Conservation (phyloP, 352 stramenopile genomes). For the Vaucheria bursata region DNA sequence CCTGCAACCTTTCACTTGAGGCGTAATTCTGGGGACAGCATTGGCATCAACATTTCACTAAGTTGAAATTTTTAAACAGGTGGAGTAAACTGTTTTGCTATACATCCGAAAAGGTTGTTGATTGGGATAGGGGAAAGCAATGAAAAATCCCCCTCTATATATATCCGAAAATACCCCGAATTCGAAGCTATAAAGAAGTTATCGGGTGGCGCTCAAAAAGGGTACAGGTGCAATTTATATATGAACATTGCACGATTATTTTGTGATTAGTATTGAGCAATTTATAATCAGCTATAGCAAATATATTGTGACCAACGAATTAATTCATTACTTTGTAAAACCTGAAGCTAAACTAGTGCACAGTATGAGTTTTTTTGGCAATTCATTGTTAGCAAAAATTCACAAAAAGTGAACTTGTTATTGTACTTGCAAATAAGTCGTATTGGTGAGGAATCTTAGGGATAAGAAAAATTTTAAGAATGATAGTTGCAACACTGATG, state of each 20-base stretch:
- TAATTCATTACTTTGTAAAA: no score
- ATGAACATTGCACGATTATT: neutral
- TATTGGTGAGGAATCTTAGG: no score
- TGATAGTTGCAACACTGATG: no score
- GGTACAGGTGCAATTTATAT: conserved; percentile 52
- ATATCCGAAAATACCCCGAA: conserved; percentile 71
- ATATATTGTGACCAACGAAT: neutral
- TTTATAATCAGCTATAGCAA: neutral
- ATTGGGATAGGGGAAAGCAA: conserved; percentile 65
- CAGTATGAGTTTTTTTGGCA: neutral
- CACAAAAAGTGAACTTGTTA: neutral
- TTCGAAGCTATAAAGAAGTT: conserved; percentile 59
- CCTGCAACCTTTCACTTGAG: no score
- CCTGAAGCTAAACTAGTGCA: neutral
- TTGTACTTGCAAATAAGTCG: no score
- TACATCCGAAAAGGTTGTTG: conserved; percentile 47
- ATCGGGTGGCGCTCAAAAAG: conserved; percentile 65
- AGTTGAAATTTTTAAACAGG: conserved; percentile 8
- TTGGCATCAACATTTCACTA: no score
- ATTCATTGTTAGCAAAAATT: neutral
- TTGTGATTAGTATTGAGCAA: neutral
- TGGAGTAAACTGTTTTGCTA: conserved; percentile 46
- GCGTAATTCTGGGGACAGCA: no score
- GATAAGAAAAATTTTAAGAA: no score
- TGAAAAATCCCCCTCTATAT: conserved; percentile 63